A percentile compares a stretch with the other conserved stretches of the same genome.
Conservation (phyloP, 2,329 filamentous ascomycete species). For the Trichoderma breve region DNA sequence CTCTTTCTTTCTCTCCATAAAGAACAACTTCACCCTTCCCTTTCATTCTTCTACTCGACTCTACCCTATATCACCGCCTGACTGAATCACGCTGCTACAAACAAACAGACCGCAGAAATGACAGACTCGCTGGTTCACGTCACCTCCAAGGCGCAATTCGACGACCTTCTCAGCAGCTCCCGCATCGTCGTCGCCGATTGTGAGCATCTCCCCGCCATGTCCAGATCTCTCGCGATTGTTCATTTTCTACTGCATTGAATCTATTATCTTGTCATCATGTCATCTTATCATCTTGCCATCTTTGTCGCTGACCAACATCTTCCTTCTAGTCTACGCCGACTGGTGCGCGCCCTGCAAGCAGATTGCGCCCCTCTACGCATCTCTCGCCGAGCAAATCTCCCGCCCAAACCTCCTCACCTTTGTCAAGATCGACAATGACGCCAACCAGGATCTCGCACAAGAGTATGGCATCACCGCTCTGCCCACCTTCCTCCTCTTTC, state of each 20-base stretch:
- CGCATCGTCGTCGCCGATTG: constrained; percentile 85
- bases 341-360: constrained; percentile 83
- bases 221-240: neutral
- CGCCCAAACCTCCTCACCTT: constrained; percentile 74
- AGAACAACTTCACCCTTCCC: neutral
- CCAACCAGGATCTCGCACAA: constrained; percentile 68
- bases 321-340: constrained; percentile 71
- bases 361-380: constrained; percentile 80
- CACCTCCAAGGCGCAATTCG: constrained; percentile 61
- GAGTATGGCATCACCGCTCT: constrained; percentile 73
- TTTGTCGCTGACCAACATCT: constrained; percentile 21
- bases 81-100: neutral
- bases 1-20: neutral
- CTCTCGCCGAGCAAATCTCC: constrained; percentile 69
- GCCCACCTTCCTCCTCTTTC: constrained; percentile 91
- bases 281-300: no score
- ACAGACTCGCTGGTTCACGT: constrained; percentile 32
- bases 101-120: constrained; percentile 25
- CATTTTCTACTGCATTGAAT: neutral
- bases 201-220: constrained; percentile 51
- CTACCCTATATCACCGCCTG: neutral
- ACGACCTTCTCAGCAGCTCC: constrained; percentile 65
- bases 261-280: neutral
- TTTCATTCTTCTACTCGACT: neutral
- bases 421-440: constrained; percentile 81